A percentile compares a stretch with the other conserved stretches of the same genome.
Conservation (phyloP, 2,329 filamentous ascomycete species). For the Geosmithia putterillii region DNA sequence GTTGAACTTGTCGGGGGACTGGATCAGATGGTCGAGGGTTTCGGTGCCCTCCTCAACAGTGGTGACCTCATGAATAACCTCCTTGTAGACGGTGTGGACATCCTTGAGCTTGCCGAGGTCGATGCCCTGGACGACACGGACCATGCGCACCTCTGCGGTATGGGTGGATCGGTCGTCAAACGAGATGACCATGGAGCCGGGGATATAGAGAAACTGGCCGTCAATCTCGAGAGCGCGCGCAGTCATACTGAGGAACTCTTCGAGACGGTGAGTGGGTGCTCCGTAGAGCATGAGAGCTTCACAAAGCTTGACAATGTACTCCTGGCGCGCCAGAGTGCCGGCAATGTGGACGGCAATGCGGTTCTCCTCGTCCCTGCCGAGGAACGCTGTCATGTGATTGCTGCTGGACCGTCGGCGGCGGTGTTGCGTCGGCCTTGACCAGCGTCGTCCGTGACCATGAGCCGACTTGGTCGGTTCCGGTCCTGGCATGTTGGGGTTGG, state of each 20-base stretch:
- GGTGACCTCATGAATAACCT: conserved; percentile 48
- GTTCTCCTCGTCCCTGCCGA: conserved; percentile 27
- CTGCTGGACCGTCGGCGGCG: not conserved
- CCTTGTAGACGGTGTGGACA: conserved; percentile 50
- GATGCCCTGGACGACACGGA: conserved; percentile 43
- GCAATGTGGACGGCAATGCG: conserved; percentile 41
- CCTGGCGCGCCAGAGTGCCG: conserved; percentile 62
- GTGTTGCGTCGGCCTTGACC: not conserved
- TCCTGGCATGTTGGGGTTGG: conserved; percentile 15
- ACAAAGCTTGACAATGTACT: conserved; percentile 75
- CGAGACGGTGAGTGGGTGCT: conserved; percentile 78
- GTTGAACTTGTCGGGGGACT: conserved; percentile 40
- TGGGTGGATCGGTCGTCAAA: conserved; percentile 62
- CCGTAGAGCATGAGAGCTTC: conserved; percentile 77
- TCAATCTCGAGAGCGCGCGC: conserved; percentile 75
- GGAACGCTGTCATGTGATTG: conserved; percentile 11
- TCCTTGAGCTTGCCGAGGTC: conserved; percentile 51
- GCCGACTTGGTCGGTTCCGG: not conserved
- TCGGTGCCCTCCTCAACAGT: conserved; percentile 44
- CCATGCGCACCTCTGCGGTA: conserved; percentile 53
- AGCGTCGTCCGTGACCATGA: conserved; percentile 9
- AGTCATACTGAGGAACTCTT: conserved; percentile 82
- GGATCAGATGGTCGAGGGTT: conserved; percentile 40
- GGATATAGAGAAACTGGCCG: conserved; percentile 78
- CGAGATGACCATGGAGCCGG: conserved; percentile 84